These are phyloP conservation scores for Oropetium thomaeum DNA, from an alignment of 176 grass and related monocot species.

Conservation along the genomic window DNA sequence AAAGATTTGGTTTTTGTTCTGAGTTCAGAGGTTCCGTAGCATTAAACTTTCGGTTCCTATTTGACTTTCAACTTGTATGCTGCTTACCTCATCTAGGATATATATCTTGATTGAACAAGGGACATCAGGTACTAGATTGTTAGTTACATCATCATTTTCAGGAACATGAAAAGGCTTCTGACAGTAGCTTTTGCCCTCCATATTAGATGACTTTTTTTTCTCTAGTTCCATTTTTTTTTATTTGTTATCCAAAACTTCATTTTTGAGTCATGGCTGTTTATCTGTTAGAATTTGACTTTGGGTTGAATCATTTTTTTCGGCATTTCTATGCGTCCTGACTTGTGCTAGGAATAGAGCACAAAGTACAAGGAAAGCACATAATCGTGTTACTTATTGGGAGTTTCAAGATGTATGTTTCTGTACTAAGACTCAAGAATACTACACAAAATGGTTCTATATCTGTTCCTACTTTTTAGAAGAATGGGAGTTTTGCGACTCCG, in stretches of 20 bases:
- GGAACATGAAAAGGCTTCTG: background rate
- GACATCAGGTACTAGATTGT: conserved; percentile 16
- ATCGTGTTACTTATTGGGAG: conserved; percentile 23
- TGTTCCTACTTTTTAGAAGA: conserved; percentile 34
- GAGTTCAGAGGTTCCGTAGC: background rate
- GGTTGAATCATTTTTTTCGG: conserved; percentile 14
- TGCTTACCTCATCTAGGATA: conserved; percentile 8
- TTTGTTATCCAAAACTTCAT: no score
- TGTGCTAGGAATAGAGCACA: conserved; percentile 3
- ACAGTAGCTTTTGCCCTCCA: background rate
- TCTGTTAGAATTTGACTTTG: background rate
- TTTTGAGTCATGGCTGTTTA: background rate
- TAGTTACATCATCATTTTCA: conserved; percentile 11
- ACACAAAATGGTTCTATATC: conserved; percentile 8
- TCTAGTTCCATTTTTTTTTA: background rate
- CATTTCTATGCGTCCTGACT: background rate
- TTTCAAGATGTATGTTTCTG: conserved; percentile 26
- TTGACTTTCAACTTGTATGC: background rate
- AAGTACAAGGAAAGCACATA: conserved; percentile 24
- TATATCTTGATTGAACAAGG: conserved; percentile 28
- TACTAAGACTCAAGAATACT: conserved; percentile 40
- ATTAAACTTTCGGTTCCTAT: background rate
- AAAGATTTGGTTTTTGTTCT: background rate
- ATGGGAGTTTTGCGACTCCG: conserved; percentile 21
- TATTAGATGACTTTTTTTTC: conserved; percentile 8